Percentiles rank a stretch among this genome's conserved stretches.
phyloP scores from a whole-genome alignment of 306 rosid species.

The Dryas octopetala region DNA sequence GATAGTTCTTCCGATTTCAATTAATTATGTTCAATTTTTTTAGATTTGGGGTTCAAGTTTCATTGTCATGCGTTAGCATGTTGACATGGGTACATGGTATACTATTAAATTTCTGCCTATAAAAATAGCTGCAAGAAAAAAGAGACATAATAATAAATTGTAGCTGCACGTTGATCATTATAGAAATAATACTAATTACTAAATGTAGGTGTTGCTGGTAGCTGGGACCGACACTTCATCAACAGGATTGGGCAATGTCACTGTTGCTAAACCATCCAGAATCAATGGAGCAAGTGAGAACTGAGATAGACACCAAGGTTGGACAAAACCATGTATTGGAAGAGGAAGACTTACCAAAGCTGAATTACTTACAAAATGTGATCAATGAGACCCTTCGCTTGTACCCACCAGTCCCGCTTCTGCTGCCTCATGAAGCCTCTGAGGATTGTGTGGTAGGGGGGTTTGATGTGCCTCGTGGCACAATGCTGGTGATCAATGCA shows the following conservation, averaged over 20 bases:
- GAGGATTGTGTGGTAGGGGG: slow-evolving; percentile 29
- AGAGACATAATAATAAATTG: too few species aligned
- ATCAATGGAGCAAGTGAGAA: slow-evolving; percentile 7
- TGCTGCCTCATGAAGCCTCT: slow-evolving; percentile 23
- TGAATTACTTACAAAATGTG: slow-evolving; percentile 31
- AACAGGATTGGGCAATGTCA: slow-evolving; percentile 25
- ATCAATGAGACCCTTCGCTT: slow-evolving; percentile 26
- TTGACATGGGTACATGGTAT: too few species aligned
- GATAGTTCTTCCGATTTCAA: too few species aligned
- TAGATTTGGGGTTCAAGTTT: too few species aligned
- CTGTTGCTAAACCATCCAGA: slow-evolving; percentile 31
- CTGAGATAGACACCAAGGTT: slow-evolving; percentile 14
- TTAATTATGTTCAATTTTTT: too few species aligned
- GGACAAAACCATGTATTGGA: slow-evolving; percentile 19
- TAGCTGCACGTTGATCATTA: background rate
- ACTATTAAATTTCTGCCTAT: too few species aligned
- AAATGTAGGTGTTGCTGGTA: slow-evolving; percentile 5
- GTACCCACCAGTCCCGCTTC: slow-evolving; percentile 16
- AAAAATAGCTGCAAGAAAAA: too few species aligned
- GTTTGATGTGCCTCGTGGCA: slow-evolving; percentile 21
- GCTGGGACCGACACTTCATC: slow-evolving; percentile 26
- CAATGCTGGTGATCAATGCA: slow-evolving; percentile 28
- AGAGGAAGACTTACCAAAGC: slow-evolving; percentile 26
- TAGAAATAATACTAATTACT: too few species aligned
- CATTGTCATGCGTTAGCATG: too few species aligned